phyloP scores from a whole-genome alignment of 805 yeast species.

The Wickerhamomyces mucosus region DNA sequence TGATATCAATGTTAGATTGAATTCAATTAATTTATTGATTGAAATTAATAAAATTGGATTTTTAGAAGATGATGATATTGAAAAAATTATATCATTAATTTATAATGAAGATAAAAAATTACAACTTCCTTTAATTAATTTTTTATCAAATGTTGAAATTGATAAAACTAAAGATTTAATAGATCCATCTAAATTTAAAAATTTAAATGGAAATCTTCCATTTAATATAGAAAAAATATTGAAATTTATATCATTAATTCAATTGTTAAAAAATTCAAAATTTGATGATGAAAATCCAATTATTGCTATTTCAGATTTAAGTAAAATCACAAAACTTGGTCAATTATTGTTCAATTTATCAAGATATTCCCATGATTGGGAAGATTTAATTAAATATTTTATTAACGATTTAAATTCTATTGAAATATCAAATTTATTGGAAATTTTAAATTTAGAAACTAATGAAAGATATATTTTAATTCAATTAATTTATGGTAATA shows the following conservation, averaged over 20 bases:
- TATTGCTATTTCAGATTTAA: slow-evolving; percentile 4
- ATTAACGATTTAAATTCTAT: slow-evolving; percentile 35
- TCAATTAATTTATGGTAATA: slow-evolving; percentile 32
- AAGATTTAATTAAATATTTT: slow-evolving; percentile 30
- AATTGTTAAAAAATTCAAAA: slow-evolving; percentile 22
- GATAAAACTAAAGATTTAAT: slow-evolving; percentile 28
- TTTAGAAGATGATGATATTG: slow-evolving; percentile 48
- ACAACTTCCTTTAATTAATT: slow-evolving; percentile 42
- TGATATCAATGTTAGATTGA: slow-evolving; percentile 43
- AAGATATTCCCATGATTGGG: slow-evolving; percentile 22
- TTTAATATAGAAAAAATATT: slow-evolving; percentile 22
- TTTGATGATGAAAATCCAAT: slow-evolving; percentile 4
- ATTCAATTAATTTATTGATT: slow-evolving; percentile 41
- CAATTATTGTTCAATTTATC: slow-evolving; percentile 22
- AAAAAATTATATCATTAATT: slow-evolving; percentile 33
- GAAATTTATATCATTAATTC: slow-evolving; percentile 20
- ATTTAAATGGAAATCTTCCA: slow-evolving; percentile 11
- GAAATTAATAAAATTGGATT: slow-evolving; percentile 54
- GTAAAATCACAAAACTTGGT: slow-evolving; percentile 17
- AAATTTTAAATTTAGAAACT: slow-evolving; percentile 20
- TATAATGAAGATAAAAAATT: slow-evolving; percentile 24
- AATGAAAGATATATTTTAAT: slow-evolving; percentile 23
- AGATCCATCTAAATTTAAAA: slow-evolving; percentile 27
- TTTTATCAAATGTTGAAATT: slow-evolving; percentile 35
- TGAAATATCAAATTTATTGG: slow-evolving; percentile 20